These are phyloP conservation scores for Peronospora destructor DNA, from an alignment of 352 stramenopile species.

Conservation along the genomic window DNA sequence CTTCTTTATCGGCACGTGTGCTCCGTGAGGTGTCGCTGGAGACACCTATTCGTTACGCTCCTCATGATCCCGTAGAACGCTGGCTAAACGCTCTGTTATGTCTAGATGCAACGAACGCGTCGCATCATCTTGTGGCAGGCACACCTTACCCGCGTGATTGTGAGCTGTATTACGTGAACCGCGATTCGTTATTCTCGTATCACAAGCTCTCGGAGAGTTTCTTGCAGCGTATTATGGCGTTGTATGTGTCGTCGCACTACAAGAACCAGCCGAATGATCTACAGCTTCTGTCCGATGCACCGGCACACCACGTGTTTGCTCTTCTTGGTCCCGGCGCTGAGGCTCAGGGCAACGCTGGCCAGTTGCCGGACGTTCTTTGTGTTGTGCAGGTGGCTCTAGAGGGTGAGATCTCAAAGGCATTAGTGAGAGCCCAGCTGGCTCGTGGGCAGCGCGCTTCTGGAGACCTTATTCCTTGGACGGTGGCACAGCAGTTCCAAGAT, in stretches of 20 bases:
- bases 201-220: constrained; percentile 97
- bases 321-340: constrained; percentile 93
- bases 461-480: constrained; percentile 99
- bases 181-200: constrained; percentile 98
- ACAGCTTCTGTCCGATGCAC: constrained; percentile 97
- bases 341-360: constrained; percentile 78
- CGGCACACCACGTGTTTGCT: constrained; percentile 97
- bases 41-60: constrained; percentile 96
- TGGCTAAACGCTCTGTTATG: constrained; percentile 98
- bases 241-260: constrained; percentile 99
- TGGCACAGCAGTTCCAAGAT: constrained; percentile 99
- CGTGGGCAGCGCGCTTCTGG: constrained; percentile 94
- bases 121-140: constrained; percentile 86
- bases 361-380: constrained; percentile 96
- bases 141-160: constrained; percentile 94
- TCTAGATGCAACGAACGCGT: constrained; percentile 85
- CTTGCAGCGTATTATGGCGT: constrained; percentile 87
- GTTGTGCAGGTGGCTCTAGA: constrained; percentile 97
- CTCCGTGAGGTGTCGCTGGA: constrained; percentile 94
- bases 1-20: constrained; percentile 53
- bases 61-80: constrained; percentile 92
- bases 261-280: constrained; percentile 99
- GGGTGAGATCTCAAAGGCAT: constrained; percentile 94
- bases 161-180: constrained; percentile 98
- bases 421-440: constrained; percentile 91